Conservation (phyloP, 1,139 yeast genomes). For the Yamadazyma conglobata region DNA sequence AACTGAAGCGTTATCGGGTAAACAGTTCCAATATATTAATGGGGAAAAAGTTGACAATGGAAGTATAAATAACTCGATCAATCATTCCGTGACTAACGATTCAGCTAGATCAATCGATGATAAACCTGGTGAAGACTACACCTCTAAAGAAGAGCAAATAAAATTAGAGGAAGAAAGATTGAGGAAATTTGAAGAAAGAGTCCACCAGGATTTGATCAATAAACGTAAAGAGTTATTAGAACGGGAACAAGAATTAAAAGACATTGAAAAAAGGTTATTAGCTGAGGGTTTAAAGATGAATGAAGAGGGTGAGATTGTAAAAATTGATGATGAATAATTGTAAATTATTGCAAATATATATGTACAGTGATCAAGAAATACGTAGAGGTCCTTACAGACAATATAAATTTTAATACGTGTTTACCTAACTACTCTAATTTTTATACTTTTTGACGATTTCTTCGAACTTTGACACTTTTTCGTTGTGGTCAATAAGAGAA, state of each 20-base stretch:
- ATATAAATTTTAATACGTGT: no score
- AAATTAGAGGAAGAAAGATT: constrained; percentile 77
- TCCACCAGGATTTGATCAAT: constrained; percentile 81
- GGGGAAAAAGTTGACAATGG: constrained; percentile 16
- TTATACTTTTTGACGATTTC: constrained; percentile 53
- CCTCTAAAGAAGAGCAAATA: constrained; percentile 76
- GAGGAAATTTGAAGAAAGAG: constrained; percentile 77
- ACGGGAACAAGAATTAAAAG: constrained; percentile 83
- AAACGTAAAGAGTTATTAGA: constrained; percentile 83
- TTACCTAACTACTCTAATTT: constrained; percentile 1
- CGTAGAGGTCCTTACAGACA: no score
- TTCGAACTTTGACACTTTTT: constrained; percentile 53
- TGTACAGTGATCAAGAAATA: background rate
- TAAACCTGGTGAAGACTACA: constrained; percentile 42
- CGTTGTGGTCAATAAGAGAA: constrained; percentile 46
- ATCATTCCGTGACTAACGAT: constrained; percentile 1
- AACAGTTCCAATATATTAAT: constrained; percentile 40
- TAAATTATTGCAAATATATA: no score
- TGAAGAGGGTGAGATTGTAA: constrained; percentile 42
- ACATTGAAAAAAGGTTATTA: constrained; percentile 72
- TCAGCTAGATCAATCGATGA: constrained; percentile 4
- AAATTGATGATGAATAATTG: constrained; percentile 18
- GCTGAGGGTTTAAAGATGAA: constrained; percentile 49
- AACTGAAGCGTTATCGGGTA: constrained; percentile 58
- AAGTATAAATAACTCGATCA: constrained; percentile 4